Conservation (phyloP, 1,284 basidiomycete species). For the Crocinoboletus sp. region DNA sequence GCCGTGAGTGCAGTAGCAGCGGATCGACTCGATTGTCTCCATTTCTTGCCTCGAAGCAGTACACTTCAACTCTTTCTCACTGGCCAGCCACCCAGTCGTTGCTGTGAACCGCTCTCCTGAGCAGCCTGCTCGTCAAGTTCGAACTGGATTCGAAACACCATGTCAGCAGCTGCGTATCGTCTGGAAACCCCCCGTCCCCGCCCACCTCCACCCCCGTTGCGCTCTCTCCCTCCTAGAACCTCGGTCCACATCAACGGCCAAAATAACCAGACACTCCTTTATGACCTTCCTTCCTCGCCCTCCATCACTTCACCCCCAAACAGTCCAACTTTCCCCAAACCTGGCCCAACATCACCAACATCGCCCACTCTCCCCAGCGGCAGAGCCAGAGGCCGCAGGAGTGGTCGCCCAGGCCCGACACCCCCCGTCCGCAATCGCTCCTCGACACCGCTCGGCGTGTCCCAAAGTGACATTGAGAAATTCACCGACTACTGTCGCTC, state of each 20-base stretch:
- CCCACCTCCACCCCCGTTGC: constrained; percentile 59
- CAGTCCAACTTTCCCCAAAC: constrained; percentile 38
- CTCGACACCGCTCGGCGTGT: constrained; percentile 55
- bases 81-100: constrained; percentile 16
- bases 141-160: constrained; percentile 37
- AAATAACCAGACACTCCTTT: constrained; percentile 51
- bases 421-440: constrained; percentile 55
- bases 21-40: constrained; percentile 6
- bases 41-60: constrained; percentile 20
- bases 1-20: constrained; percentile 7
- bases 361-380: constrained; percentile 51
- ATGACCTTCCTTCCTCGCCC: constrained; percentile 68
- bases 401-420: constrained; percentile 43
- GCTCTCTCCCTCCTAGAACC: constrained; percentile 46
- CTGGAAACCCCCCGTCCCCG: constrained; percentile 60
- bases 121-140: constrained; percentile 19
- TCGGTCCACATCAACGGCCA: constrained; percentile 39
- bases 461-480: constrained; percentile 60
- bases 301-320: too few relatives aligned
- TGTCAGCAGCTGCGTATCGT: constrained; percentile 59
- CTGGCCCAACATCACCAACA: constrained; percentile 44
- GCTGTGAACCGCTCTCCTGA: background rate
- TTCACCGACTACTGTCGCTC: constrained; percentile 69
- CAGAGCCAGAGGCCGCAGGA: constrained; percentile 41
- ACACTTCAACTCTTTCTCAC: constrained; percentile 13